A percentile compares a stretch with the other conserved stretches of the same genome.
Conservation (phyloP, 176 grass and related monocot genomes). For the Avena sativa region DNA sequence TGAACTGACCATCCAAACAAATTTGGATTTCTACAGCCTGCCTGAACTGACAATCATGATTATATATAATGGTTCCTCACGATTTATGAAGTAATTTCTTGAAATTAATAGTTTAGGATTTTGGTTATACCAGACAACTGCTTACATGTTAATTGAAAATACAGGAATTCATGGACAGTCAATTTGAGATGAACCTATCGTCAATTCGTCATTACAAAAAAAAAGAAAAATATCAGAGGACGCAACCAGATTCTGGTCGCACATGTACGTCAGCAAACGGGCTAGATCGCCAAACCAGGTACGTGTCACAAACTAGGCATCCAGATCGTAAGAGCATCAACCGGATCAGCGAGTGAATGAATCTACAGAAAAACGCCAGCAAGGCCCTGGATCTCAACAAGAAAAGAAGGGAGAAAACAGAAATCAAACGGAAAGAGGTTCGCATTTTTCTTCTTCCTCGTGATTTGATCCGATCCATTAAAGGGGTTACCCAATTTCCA, state of each 20-base stretch:
- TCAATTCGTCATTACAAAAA: neutral
- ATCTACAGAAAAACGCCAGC: neutral
- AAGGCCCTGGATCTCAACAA: slow-evolving; percentile 33
- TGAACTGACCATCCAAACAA: neutral
- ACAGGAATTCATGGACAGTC: neutral
- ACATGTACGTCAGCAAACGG: slow-evolving; percentile 1
- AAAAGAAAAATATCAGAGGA: neutral
- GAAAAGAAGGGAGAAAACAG: neutral
- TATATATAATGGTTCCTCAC: neutral
- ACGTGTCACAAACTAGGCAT: slow-evolving; percentile 19
- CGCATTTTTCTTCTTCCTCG: neutral
- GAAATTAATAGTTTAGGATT: slow-evolving; percentile 10
- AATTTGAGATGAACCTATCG: neutral
- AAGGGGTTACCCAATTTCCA: neutral
- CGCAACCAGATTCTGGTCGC: neutral
- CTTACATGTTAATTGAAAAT: neutral
- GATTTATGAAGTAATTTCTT: neutral
- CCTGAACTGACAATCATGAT: neutral
- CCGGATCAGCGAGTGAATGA: slow-evolving; percentile 6
- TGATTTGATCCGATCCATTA: slow-evolving; percentile 37
- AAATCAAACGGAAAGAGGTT: slow-evolving; percentile 18
- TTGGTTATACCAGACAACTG: neutral
- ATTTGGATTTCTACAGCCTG: neutral
- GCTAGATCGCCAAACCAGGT: slow-evolving; percentile 18
- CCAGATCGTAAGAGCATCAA: slow-evolving; percentile 9